These are phyloP conservation scores for Dissophora ornata DNA, from an alignment of 192 early-diverging fungal genomes.

Conservation along the genomic window DNA sequence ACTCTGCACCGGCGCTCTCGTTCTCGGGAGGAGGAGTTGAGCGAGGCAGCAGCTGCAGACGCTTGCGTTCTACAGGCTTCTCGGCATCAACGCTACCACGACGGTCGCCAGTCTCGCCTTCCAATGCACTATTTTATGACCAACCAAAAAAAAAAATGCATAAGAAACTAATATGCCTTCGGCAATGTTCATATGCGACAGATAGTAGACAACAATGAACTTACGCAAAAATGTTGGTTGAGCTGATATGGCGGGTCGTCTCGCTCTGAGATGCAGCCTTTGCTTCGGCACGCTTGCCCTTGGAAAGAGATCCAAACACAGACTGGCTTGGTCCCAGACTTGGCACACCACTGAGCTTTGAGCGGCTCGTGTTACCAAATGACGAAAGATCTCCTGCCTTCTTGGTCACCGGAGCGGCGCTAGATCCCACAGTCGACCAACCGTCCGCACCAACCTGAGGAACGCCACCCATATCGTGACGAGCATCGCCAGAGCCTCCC, in stretches of 20 bases:
- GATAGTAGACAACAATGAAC: no score
- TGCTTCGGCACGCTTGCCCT: constrained; percentile 57
- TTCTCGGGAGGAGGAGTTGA: constrained; percentile 31
- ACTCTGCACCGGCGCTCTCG: constrained; percentile 44
- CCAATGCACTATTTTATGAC: constrained; percentile 50
- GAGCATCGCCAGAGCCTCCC: constrained; percentile 56
- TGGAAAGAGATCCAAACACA: constrained; percentile 59
- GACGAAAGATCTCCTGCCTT: constrained; percentile 76
- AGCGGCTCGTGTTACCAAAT: constrained; percentile 79
- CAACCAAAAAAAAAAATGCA: constrained; percentile 23
- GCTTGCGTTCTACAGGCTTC: constrained; percentile 46
- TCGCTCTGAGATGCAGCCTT: constrained; percentile 56
- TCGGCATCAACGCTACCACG: constrained; percentile 48
- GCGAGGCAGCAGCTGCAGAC: constrained; percentile 45
- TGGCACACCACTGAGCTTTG: constrained; percentile 58
- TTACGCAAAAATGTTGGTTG: constrained; percentile 57
- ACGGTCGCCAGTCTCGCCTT: constrained; percentile 39
- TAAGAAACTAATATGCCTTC: constrained; percentile 59
- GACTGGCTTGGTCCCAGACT: constrained; percentile 68
- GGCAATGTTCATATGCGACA: no score
- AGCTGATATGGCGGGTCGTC: constrained; percentile 57
- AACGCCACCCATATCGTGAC: constrained; percentile 40
- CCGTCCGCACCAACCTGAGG: constrained; percentile 72
- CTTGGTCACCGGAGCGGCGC: constrained; percentile 59
- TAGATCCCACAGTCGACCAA: constrained; percentile 72